Evolutionary conservation across 2,329 filamentous ascomycete species (phyloP), one percentile per base, ranked within the genome.

Genomic region (Hymenoscyphus infarciens): DNA sequence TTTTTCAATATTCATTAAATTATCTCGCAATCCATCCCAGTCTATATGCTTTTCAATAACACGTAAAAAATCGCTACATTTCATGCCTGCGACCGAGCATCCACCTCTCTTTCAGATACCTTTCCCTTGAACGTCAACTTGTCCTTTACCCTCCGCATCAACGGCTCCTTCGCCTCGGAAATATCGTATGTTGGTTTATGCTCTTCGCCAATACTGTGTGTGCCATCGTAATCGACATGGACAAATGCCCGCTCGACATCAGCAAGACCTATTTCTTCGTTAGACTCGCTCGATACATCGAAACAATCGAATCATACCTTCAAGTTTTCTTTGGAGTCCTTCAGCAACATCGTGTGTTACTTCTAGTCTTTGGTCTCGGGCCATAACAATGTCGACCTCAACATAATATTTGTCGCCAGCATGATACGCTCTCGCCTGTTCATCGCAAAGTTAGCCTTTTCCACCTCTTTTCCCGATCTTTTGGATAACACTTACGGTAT

Each of bases 371-470:
- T 88, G 91, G 67, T 84, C 83, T 69, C 90, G 88, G 66, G 92
- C 90, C 52, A 96, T 82, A 39, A 96, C 90, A 67, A 95, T 89
- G 74, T 95, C 91, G 13, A 93, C 90, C 71, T 89, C 85, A 25
- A 94, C 90, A 67, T 91, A 92, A 63, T 95, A 81, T 79, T 92
- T 92, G 74, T 95, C 91, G 27, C 91, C 91, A 0, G 88, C 87
- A 71, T 95, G 91, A 74, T 95, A 95, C 1, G 91, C 91, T 68
- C 92, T 88, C n/a, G 61, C 67, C 66, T 68, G 59, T 59, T 22
- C 16, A 22, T 22, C 42, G 16, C 42, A 45, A n/a, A n/a, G 16
- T 22, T 45, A 45, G 5, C n/a, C 16, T 45, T 22, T 19, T 1
- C 42, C 42, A n/a, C 16, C 7, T 19, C 1, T 19, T 11, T 22